Evolutionary conservation across 176 grass and related monocot species (phyloP).

Genomic region (Phyllostachys edulis): DNA sequence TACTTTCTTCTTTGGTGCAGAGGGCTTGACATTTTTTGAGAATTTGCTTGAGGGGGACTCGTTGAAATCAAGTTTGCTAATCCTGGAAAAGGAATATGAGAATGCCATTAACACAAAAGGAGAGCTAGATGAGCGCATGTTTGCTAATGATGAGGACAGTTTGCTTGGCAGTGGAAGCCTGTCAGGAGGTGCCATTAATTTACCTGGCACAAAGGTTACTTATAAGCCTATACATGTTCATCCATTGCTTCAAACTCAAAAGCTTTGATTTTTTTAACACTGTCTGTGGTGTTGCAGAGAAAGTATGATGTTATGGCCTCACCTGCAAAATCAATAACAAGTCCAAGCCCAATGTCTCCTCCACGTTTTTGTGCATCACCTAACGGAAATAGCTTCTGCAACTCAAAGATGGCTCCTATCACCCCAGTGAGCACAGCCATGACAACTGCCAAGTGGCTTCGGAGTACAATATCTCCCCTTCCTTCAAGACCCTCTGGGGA

Average conservation of each 20-base stretch:
- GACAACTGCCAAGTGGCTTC: constrained; percentile 97
- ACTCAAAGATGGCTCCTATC: constrained; percentile 68
- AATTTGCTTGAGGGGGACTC: constrained; percentile 69
- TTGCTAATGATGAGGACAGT: constrained; percentile 87
- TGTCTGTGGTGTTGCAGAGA: constrained; percentile 55
- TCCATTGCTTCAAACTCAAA: constrained; percentile 4
- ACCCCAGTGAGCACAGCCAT: constrained; percentile 95
- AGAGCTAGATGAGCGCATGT: constrained; percentile 89
- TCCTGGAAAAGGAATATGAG: constrained; percentile 87
- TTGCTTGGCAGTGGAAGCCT: constrained; percentile 89
- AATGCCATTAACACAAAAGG: constrained; percentile 70
- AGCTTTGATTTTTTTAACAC: neutral
- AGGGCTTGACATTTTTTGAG: constrained; percentile 82
- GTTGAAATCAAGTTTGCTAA: constrained; percentile 63
- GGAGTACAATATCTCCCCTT: constrained; percentile 76
- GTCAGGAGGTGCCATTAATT: constrained; percentile 78
- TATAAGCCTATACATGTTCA: neutral
- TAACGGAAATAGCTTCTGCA: constrained; percentile 33
- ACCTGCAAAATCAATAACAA: constrained; percentile 77
- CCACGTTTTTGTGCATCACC: constrained; percentile 67
- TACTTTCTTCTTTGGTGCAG: constrained; percentile 45
- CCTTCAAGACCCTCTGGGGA: constrained; percentile 68
- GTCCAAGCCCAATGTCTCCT: constrained; percentile 75
- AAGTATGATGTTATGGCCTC: constrained; percentile 81
- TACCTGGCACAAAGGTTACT: constrained; percentile 77